Base-by-base conservation (phyloP, 2,329 filamentous ascomycete genomes). In the Coniochaeta sp. region DNA sequence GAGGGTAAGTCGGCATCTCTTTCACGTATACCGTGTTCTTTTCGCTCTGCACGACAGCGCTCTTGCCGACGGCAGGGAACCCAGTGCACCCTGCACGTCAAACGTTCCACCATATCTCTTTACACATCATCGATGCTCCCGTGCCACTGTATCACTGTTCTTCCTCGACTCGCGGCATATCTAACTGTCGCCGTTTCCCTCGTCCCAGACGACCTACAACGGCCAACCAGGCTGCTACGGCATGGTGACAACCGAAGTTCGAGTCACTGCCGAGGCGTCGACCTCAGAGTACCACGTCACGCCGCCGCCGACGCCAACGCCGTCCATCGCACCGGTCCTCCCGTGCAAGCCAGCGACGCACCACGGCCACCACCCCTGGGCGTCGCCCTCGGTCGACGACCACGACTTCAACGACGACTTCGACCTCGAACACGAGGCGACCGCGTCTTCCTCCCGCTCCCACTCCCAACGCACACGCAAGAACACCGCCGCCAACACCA, bases 191-290 rank as follows among this genome's bases (percentile, higher is more conserved):
- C n/a, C 8, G n/a, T 47, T 10, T 22, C 42, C 22, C 42, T 24
- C 42, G 42, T 26, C 34, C 19, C 42, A 8, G 12, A 61, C 70
- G 65, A 64, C 62, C 42, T 64, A 66, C n/a, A 66, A 61, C 36
- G 68, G 59, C 59, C 67, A 72, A 0, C 68, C 70, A 19, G 73
- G 71, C 54, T 76, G 73, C 62, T 81, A 82, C 57, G 79, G 75
- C 17, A 83, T 77, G 6, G 79, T 81, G n/a, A 77, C 79, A 3
- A 83, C 79, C 6, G 79, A 83, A 62, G 78, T 83, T 1, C 75
- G 80, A 52, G 73, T 82, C 58, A 74, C 73, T 2, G 72, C 72
- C 9, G 67, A 72, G 42, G 62, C 63, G 6, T 30, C 52, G 4
- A 47, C 19, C 26, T 69, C 65, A 63, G 24, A 57, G 22, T 44